phyloP scores from a whole-genome alignment of 345 rosid species.

The Euphorbia peplus region DNA sequence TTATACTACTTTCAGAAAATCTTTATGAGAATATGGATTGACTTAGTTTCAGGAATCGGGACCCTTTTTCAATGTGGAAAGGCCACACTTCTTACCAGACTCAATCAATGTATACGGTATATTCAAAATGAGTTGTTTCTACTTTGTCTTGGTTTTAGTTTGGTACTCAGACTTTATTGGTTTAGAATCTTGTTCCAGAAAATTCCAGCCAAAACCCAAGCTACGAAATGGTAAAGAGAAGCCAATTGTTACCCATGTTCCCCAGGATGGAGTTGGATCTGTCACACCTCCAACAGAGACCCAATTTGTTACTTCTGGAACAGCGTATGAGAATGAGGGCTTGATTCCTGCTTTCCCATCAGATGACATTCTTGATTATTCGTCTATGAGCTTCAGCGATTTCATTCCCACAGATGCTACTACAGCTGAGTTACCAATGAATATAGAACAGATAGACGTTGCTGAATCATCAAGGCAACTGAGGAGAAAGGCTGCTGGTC shows the following conservation, averaged over 20 bases:
- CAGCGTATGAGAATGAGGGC: slow-evolving; percentile 26
- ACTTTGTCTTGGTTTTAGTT: not conserved
- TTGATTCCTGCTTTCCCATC: slow-evolving; percentile 37
- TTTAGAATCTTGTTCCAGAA: slow-evolving; percentile 35
- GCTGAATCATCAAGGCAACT: slow-evolving; percentile 32
- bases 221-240: slow-evolving; percentile 25
- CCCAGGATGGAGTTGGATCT: slow-evolving; percentile 26
- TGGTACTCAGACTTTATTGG: slow-evolving; percentile 11
- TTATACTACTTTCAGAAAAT: not conserved
- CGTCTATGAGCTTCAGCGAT: slow-evolving; percentile 33
- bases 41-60: slow-evolving; percentile 39
- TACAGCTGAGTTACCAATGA: slow-evolving; percentile 25
- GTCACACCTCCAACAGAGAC: slow-evolving; percentile 21
- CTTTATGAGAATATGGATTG: slow-evolving; percentile 14
- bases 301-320: slow-evolving; percentile 28
- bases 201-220: slow-evolving; percentile 48
- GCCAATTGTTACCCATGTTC: slow-evolving; percentile 9
- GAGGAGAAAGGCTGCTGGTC: slow-evolving; percentile 28
- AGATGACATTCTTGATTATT: slow-evolving; percentile 33
- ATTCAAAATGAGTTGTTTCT: not conserved
- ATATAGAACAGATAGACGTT: slow-evolving; percentile 23
- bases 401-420: slow-evolving; percentile 19
- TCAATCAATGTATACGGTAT: slow-evolving; percentile 37
- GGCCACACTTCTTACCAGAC: slow-evolving; percentile 36
- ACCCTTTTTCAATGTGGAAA: slow-evolving; percentile 34